A percentile compares a stretch with the other conserved stretches of the same genome.
Evolutionary conservation across 768 basidiomycete genomes (phyloP).

Genomic region (Pholiota microspora): DNA sequence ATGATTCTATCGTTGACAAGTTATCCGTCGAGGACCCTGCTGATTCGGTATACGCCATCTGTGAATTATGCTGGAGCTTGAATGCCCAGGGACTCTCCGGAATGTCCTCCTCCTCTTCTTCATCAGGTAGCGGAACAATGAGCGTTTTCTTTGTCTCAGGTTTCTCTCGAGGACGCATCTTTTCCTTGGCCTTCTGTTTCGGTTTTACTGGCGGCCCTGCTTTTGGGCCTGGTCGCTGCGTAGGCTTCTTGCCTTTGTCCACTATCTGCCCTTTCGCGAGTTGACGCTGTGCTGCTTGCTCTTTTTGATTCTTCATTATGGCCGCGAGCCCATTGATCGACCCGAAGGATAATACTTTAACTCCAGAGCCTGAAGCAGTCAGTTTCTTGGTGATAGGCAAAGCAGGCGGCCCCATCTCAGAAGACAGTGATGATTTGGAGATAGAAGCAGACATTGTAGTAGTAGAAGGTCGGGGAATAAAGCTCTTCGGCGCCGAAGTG

Average conservation of each 20-base stretch:
- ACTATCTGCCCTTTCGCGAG: constrained; percentile 20
- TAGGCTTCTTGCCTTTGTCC: constrained; percentile 6
- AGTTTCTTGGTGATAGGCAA: constrained; percentile 6
- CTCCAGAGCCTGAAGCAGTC: background rate
- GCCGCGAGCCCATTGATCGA: too few species aligned
- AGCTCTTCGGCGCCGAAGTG: constrained; percentile 24
- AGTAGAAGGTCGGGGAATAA: constrained; percentile 35
- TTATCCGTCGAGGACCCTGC: background rate
- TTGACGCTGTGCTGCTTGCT: constrained; percentile 9
- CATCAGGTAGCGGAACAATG: constrained; percentile 23
- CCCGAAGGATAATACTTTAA: background rate
- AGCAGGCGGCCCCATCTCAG: constrained; percentile 18
- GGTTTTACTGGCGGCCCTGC: constrained; percentile 9
- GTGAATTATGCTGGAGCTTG: background rate
- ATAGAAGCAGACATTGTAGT: background rate
- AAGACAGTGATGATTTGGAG: constrained; percentile 2
- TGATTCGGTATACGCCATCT: background rate
- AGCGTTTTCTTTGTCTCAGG: constrained; percentile 28
- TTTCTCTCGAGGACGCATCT: constrained; percentile 31
- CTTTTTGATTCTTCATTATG: constrained; percentile 11
- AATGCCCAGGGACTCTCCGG: constrained; percentile 5
- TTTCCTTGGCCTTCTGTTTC: constrained; percentile 33
- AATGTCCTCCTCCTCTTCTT: constrained; percentile 28
- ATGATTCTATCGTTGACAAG: background rate
- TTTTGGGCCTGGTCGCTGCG: background rate